Conservation (phyloP, 495 filamentous ascomycete genomes). For the Neurospora sp. region DNA sequence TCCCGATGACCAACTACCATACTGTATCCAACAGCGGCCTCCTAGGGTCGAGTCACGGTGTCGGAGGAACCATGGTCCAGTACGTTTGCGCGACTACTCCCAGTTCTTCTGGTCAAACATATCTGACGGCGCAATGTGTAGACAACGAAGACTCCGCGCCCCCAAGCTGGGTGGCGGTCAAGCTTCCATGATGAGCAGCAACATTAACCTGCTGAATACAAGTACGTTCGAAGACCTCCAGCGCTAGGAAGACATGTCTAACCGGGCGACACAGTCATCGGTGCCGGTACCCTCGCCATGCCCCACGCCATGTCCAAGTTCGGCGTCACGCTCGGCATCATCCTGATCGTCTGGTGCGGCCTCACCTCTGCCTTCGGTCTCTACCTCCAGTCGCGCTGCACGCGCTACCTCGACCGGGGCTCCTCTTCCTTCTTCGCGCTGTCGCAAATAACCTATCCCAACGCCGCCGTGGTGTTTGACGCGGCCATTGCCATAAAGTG, state of each 20-base stretch:
- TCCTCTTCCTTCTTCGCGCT: conserved; percentile 77
- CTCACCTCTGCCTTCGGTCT: conserved; percentile 82
- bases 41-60: neutral
- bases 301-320: conserved; percentile 87
- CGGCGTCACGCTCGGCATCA: conserved; percentile 68
- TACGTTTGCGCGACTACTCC: neutral
- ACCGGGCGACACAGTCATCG: conserved; percentile 55
- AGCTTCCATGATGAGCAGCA: conserved; percentile 82
- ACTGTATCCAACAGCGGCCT: neutral
- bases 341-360: conserved; percentile 87
- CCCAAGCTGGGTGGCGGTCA: conserved; percentile 49
- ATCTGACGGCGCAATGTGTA: conserved; percentile 2
- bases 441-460: conserved; percentile 92
- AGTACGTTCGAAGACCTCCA: conserved; percentile 40
- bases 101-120: neutral
- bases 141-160: conserved; percentile 25
- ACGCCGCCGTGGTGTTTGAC: conserved; percentile 92
- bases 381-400: conserved; percentile 87
- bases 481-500: conserved; percentile 95
- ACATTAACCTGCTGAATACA: conserved; percentile 93
- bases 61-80: neutral
- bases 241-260: neutral
- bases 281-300: conserved; percentile 91
- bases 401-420: conserved; percentile 83
- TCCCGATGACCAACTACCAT: neutral